A percentile compares a stretch with the other conserved stretches of the same genome.
phyloP scores from a whole-genome alignment of 1,284 basidiomycete species.

The Anthracocystis walkeri region DNA sequence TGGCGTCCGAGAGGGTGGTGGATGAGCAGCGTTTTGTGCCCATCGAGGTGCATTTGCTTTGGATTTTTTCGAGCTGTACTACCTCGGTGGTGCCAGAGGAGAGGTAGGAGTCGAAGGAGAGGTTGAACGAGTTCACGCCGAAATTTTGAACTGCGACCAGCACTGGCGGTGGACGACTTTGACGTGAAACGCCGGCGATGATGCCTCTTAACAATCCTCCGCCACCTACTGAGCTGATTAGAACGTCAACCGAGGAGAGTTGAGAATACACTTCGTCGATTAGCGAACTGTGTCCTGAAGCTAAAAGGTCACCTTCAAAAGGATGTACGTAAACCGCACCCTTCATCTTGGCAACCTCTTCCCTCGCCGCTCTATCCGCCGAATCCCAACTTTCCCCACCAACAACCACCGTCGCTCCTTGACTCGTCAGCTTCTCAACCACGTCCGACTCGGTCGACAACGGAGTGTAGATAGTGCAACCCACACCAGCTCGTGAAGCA shows the following conservation, averaged over 20 bases:
- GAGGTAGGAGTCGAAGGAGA: constrained; percentile 25
- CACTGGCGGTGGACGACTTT: constrained; percentile 5
- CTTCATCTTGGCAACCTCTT: constrained; percentile 18
- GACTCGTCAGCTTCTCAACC: constrained; percentile 37
- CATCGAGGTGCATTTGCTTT: constrained; percentile 62
- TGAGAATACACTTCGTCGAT: constrained; percentile 38
- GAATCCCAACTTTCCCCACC: constrained; percentile 41
- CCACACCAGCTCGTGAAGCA: constrained; percentile 47
- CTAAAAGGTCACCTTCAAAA: constrained; percentile 61
- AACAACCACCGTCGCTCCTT: constrained; percentile 51
- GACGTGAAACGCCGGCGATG: constrained; percentile 12
- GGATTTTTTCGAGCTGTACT: constrained; percentile 44
- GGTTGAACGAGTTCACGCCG: constrained; percentile 54
- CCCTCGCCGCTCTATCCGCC: constrained; percentile 40
- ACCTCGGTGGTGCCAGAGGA: neutral
- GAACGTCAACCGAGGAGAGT: constrained; percentile 12
- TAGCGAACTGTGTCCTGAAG: constrained; percentile 59
- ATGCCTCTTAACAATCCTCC: constrained; percentile 39
- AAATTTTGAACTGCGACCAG: constrained; percentile 55
- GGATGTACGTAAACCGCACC: constrained; percentile 60
- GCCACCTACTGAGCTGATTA: constrained; percentile 38
- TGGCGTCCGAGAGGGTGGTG: constrained; percentile 39
- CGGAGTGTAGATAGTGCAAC: constrained; percentile 65
- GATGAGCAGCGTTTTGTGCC: constrained; percentile 55
- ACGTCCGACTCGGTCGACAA: constrained; percentile 38